Base-by-base conservation (phyloP, 106 monocot genomes). In the Allium cepa region DNA sequence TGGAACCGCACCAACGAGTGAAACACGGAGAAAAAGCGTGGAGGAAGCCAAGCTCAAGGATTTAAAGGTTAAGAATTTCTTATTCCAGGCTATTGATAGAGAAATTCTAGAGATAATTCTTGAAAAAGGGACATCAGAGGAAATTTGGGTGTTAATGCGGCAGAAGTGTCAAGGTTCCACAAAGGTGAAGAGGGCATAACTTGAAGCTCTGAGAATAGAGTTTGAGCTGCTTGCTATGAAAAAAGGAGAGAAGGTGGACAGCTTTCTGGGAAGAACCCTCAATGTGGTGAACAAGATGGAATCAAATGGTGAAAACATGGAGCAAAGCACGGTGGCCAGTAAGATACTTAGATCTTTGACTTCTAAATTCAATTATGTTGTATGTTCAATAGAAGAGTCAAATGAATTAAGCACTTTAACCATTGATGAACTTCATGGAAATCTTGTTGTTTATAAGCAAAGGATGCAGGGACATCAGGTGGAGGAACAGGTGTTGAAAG, bases 331-430 rank as follows among this genome's bases (percentile, higher is more conserved):
- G 11, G 26, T 56, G 56, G 50, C 55, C 10, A 50, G 49, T 8
- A 69, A 69, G 52, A 15, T 69, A 56, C 10, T 69, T 16, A 22
- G 69, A 56, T 69, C 69, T 7, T 45, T 69, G 55, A 69, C 28
- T 14, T 2, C 22, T 9, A 57, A 69, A 17, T 69, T 69, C 17
- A 16, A 69, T 57, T 56, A 69, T 57, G 46, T 69, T 56, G 69
- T 69, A 28, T 55, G 56, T 57, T 8, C 69, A 17, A 69, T 56
- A 45, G 69, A 69, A n/a, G 69, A 69, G 56, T 62, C 62, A 36
- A 62, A 62, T 62, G 62, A 62, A 27, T 17, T 62, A 36, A 14
- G 46, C 14, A 22, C 62, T n/a, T 10, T 62, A 45, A 27, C 47
- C 64, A 64, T 64, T 64, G 46, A 64, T 64, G 64, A 64, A 27